Evolutionary conservation across 2,329 filamentous ascomycete genomes (phyloP).

Genomic region (Aspergillus costaricaensis): DNA sequence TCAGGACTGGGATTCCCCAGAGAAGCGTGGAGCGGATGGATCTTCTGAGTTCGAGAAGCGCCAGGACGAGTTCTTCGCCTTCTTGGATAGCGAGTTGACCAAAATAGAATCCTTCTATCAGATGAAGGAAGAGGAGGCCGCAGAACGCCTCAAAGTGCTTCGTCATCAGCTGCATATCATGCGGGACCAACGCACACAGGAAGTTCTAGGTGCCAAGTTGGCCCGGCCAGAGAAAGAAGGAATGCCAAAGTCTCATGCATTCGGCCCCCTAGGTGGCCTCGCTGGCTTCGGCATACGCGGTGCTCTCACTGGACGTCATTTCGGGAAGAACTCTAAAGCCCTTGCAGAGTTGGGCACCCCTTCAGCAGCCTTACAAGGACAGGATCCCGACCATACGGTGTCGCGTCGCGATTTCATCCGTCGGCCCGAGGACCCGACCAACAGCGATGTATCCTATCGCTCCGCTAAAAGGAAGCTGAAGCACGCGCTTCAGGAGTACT

Average conservation of each 20-base stretch:
- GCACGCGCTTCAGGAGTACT: conserved; percentile 86
- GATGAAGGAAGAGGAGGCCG: conserved; percentile 82
- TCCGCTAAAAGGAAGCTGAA: conserved; percentile 91
- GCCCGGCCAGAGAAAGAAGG: conserved; percentile 25
- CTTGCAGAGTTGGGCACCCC: conserved; percentile 48
- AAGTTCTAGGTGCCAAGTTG: conserved; percentile 56
- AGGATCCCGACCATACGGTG: conserved; percentile 30
- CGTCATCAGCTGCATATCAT: conserved; percentile 89
- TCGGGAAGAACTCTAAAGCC: conserved; percentile 60
- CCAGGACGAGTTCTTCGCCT: conserved; percentile 83
- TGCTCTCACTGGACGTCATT: conserved; percentile 48
- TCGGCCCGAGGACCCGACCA: conserved; percentile 47
- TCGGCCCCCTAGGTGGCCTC: conserved; percentile 26
- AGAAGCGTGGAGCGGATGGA: conserved; percentile 52
- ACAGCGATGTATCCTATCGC: conserved; percentile 71
- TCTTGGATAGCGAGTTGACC: conserved; percentile 78
- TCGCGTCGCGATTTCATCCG: conserved; percentile 54
- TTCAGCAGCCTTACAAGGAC: conserved; percentile 32
- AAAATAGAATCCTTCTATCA: conserved; percentile 93
- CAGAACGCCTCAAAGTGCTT: conserved; percentile 67
- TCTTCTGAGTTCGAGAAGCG: conserved; percentile 67
- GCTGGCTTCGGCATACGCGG: conserved; percentile 38
- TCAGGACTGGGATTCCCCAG: conserved; percentile 41
- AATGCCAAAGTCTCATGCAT: conserved; percentile 25
- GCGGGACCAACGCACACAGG: conserved; percentile 77